Evolutionary conservation across 768 basidiomycete genomes (phyloP).

Genomic region (Hygrophorus russula): DNA sequence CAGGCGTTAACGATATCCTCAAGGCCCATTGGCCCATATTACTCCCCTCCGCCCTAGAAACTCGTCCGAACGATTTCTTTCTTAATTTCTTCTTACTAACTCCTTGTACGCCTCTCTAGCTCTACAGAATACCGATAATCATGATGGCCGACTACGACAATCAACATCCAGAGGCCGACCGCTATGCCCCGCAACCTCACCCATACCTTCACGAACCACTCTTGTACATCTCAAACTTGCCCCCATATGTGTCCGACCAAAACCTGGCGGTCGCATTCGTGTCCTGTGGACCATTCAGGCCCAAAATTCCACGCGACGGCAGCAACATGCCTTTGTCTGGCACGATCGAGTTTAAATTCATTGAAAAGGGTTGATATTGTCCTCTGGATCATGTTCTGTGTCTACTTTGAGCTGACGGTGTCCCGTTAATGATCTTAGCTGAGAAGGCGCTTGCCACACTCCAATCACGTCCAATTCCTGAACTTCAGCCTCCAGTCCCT

Average conservation of each 20-base stretch:
- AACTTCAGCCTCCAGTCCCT: conserved; percentile 41
- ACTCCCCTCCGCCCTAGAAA: too few species aligned
- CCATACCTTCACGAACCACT: conserved; percentile 80
- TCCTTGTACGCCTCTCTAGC: background rate
- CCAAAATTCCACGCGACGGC: conserved; percentile 57
- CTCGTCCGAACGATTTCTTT: too few species aligned
- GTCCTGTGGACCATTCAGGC: conserved; percentile 72
- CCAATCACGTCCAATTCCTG: conserved; percentile 63
- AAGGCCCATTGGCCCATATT: too few species aligned
- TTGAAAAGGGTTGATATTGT: conserved; percentile 59
- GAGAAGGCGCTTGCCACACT: conserved; percentile 84
- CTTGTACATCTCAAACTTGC: conserved; percentile 71
- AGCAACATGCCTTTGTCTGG: conserved; percentile 44
- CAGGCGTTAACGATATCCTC: too few species aligned
- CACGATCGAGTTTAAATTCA: conserved; percentile 74
- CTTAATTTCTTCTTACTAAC: background rate
- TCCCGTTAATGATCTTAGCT: conserved; percentile 32
- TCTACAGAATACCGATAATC: background rate
- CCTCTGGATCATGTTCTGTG: conserved; percentile 5
- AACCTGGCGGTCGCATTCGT: conserved; percentile 65
- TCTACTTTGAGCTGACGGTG: background rate
- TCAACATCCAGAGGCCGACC: background rate
- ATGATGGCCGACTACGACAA: background rate
- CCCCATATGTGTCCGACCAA: conserved; percentile 64
- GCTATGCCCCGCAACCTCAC: conserved; percentile 42